phyloP scores from a whole-genome alignment of 208 protist species.

The Borovskyia barvae region DNA sequence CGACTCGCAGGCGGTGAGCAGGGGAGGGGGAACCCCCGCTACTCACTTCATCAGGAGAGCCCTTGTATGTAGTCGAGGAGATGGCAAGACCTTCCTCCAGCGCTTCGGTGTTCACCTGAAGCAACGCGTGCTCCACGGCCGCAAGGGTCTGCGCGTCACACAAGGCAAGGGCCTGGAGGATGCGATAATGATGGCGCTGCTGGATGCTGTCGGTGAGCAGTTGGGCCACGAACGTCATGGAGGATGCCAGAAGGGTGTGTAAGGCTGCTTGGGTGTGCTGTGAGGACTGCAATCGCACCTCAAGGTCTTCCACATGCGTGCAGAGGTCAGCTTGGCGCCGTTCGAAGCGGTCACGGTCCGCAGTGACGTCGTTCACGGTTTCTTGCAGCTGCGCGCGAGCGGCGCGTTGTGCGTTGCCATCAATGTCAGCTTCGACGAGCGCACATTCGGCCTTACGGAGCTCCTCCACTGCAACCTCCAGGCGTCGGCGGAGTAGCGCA shows the following conservation, averaged over 20 bases:
- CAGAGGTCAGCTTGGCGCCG: constrained; percentile 11
- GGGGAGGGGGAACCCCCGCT: no score
- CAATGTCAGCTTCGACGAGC: constrained; percentile 6
- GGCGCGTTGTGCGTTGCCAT: not conserved
- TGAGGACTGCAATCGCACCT: constrained; percentile 1
- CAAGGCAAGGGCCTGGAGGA: not conserved
- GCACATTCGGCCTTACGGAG: not conserved
- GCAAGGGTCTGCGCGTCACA: not conserved
- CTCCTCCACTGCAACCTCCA: not conserved
- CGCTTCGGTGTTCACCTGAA: no score
- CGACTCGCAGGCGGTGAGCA: not conserved
- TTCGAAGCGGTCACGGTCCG: not conserved
- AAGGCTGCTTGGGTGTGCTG: not conserved
- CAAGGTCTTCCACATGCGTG: constrained; percentile 22
- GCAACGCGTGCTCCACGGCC: not conserved
- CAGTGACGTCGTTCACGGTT: not conserved
- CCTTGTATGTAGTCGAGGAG: no score
- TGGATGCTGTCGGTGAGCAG: constrained; percentile 1
- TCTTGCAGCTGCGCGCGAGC: not conserved
- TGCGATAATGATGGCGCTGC: constrained; percentile 2
- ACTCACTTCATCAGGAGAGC: no score
- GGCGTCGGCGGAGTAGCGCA: constrained; percentile 2
- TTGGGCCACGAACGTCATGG: not conserved
- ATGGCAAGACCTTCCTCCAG: no score
- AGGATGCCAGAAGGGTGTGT: constrained; percentile 5